A percentile compares a stretch with the other conserved stretches of the same genome.
phyloP scores from a whole-genome alignment of 176 grass and related monocot species.

The Cenchrus purpureus region DNA sequence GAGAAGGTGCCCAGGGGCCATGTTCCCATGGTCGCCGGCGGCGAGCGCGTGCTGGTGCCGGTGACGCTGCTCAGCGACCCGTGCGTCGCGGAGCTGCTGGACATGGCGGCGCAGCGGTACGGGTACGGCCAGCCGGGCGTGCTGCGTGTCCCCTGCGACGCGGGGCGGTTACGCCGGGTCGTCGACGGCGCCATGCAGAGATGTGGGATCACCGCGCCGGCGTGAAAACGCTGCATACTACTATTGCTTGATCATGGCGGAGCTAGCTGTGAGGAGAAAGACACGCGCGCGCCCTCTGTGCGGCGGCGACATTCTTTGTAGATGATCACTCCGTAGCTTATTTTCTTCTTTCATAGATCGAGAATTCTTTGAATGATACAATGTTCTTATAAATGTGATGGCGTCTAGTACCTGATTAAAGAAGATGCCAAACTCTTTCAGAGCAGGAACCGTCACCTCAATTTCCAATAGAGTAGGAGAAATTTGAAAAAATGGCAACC shows the following conservation, averaged over 20 bases:
- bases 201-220: background rate
- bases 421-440: too few relatives aligned
- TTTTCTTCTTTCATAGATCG: background rate
- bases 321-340: background rate
- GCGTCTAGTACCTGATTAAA: too few relatives aligned
- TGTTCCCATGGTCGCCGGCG: slow-evolving; percentile 49
- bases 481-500: too few relatives aligned
- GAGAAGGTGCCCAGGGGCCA: slow-evolving; percentile 34
- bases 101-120: slow-evolving; percentile 56
- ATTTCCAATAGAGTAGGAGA: too few relatives aligned
- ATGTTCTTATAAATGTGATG: too few relatives aligned
- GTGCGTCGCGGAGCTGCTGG: slow-evolving; percentile 56
- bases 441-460: too few relatives aligned
- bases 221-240: too few relatives aligned
- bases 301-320: too few relatives aligned
- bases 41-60: slow-evolving; percentile 66
- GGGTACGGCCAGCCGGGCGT: slow-evolving; percentile 66
- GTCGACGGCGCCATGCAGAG: slow-evolving; percentile 29
- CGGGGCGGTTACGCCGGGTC: slow-evolving; percentile 29
- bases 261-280: too few relatives aligned
- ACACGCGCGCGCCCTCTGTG: too few relatives aligned
- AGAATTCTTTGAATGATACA: background rate
- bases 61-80: slow-evolving; percentile 55
- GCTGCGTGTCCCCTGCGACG: slow-evolving; percentile 67
- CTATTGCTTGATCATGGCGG: too few relatives aligned